Percentiles rank a stretch among this genome's conserved stretches.
Evolutionary conservation across 306 rosid genomes (phyloP).

Genomic region (Medicago arabica): DNA sequence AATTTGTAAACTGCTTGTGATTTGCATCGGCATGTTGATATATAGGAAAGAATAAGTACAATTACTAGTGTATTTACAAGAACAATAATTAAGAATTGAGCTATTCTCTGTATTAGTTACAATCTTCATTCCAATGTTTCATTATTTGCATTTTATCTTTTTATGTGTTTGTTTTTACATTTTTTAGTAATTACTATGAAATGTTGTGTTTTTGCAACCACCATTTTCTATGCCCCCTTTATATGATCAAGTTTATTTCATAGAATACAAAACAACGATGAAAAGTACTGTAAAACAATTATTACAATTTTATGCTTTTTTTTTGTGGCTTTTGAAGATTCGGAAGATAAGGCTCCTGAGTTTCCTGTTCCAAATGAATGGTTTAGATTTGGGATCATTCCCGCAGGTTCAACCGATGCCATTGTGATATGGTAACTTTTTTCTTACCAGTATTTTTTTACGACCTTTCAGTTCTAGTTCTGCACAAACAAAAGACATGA

Average conservation of each 20-base stretch:
- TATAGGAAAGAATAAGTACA: conserved; percentile 15
- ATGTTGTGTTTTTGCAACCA: too few species aligned
- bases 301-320: conserved; percentile 31
- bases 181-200: not conserved
- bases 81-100: not conserved
- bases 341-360: conserved; percentile 62
- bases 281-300: not conserved
- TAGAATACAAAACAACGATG: conserved; percentile 3
- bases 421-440: conserved; percentile 84
- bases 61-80: conserved; percentile 5
- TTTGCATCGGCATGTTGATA: conserved; percentile 22
- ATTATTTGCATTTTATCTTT: conserved; percentile 6
- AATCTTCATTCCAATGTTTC: not conserved
- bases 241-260: conserved; percentile 9
- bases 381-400: conserved; percentile 93
- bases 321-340: conserved; percentile 51
- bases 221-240: too few species aligned
- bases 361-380: conserved; percentile 59
- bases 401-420: conserved; percentile 97
- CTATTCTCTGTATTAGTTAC: conserved; percentile 1
- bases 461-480: conserved; percentile 33
- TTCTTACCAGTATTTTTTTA: conserved; percentile 17
- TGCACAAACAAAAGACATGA: conserved; percentile 1
- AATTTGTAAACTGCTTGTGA: conserved; percentile 30
- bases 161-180: conserved; percentile 20